phyloP scores from a whole-genome alignment of 225 moss, liverwort and hornwort genomes.

The Ulota crispa region DNA sequence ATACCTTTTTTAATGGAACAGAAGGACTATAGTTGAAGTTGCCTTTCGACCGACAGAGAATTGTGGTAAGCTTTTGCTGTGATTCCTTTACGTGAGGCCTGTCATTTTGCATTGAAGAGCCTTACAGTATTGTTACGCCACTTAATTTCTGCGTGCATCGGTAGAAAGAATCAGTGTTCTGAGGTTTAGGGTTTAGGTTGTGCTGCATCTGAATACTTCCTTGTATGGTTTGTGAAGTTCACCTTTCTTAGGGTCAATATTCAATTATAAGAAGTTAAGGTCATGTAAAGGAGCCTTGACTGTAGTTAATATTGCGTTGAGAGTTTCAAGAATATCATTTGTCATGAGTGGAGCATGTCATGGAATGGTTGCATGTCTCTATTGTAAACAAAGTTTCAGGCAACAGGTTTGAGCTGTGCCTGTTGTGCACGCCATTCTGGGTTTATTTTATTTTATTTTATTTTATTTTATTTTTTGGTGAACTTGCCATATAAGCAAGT shows the following conservation, averaged over 20 bases:
- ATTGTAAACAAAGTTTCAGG: not conserved
- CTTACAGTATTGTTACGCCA: not conserved
- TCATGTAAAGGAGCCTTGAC: not conserved
- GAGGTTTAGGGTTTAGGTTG: not conserved
- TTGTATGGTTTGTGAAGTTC: not conserved
- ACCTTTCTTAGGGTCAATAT: not conserved
- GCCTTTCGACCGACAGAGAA: not conserved
- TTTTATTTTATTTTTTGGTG: too few relatives aligned
- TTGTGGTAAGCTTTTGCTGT: not conserved
- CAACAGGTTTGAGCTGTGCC: too few relatives aligned
- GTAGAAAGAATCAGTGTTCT: not conserved
- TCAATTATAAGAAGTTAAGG: not conserved
- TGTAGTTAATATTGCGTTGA: not conserved
- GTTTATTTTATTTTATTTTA: too few relatives aligned
- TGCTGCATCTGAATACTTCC: not conserved
- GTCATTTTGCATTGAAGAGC: not conserved
- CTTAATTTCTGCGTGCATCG: not conserved
- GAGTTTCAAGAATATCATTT: not conserved
- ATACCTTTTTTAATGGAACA: not conserved
- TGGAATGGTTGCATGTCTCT: not conserved
- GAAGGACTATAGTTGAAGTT: not conserved
- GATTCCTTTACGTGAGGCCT: not conserved
- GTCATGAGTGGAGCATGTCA: not conserved
- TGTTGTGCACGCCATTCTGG: too few relatives aligned
- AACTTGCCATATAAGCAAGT: too few relatives aligned